phyloP scores from a whole-genome alignment of 768 basidiomycete genomes.

The Auricularia cornea region DNA sequence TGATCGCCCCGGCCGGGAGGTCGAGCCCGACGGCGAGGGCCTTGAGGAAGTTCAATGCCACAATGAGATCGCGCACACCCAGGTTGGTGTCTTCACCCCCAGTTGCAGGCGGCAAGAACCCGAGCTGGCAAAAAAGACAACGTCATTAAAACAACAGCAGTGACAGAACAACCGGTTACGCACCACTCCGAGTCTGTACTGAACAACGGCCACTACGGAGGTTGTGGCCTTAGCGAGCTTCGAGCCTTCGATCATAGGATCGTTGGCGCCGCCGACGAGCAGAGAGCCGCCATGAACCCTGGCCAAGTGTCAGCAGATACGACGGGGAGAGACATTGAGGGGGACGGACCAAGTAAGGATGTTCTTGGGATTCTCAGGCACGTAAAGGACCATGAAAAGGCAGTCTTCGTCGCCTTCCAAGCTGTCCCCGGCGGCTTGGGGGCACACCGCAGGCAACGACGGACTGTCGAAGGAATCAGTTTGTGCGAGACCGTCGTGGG shows the following conservation, averaged over 20 bases:
- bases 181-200: constrained; percentile 74
- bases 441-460: constrained; percentile 59
- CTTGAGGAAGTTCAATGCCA: constrained; percentile 55
- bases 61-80: constrained; percentile 60
- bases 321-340: neutral
- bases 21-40: constrained; percentile 54
- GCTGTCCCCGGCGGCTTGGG: constrained; percentile 42
- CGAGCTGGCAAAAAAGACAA: constrained; percentile 41
- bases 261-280: constrained; percentile 58
- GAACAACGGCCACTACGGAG: constrained; percentile 73
- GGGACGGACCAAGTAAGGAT: constrained; percentile 53
- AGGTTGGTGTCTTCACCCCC: constrained; percentile 51
- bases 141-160: neutral
- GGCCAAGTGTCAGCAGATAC: neutral
- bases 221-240: constrained; percentile 59
- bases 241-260: constrained; percentile 69
- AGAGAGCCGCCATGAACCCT: constrained; percentile 90
- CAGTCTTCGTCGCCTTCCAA: constrained; percentile 65
- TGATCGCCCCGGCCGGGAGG: constrained; percentile 50
- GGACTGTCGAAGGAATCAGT: constrained; percentile 30
- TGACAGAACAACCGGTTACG: constrained; percentile 17
- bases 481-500: neutral
- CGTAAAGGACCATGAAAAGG: constrained; percentile 69
- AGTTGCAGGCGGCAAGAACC: constrained; percentile 53
- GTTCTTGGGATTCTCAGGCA: constrained; percentile 35